Evolutionary conservation across 2,329 filamentous ascomycete species (phyloP).

Genomic region (Colletotrichum salicis): DNA sequence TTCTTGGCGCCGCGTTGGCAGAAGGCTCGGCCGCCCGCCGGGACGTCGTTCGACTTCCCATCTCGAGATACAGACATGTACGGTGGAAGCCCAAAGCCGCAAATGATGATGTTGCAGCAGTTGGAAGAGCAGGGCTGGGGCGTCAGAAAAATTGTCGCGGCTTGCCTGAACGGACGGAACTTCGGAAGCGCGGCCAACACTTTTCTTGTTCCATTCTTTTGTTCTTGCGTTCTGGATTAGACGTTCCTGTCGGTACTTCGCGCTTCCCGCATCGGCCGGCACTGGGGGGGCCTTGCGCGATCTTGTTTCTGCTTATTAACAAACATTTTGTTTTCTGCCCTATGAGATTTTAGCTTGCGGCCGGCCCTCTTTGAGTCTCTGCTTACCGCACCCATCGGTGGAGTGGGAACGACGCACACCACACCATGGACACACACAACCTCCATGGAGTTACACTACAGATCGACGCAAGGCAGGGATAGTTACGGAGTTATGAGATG

Average conservation of each 20-base stretch:
- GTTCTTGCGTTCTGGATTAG: neutral
- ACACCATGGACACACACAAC: neutral
- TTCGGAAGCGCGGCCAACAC: constrained; percentile 8
- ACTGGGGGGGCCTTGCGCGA: neutral
- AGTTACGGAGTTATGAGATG: neutral
- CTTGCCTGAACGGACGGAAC: neutral
- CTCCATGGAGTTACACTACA: neutral
- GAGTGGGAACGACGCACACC: too few relatives aligned
- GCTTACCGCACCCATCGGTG: neutral
- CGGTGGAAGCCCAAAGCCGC: too few relatives aligned
- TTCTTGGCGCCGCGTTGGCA: neutral
- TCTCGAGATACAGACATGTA: too few relatives aligned
- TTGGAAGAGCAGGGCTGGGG: neutral
- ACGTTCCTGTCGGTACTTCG: constrained; percentile 11
- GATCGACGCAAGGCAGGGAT: neutral
- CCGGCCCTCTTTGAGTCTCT: neutral
- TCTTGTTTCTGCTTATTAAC: neutral
- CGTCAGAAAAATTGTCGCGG: neutral
- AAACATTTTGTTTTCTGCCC: neutral
- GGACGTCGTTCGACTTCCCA: neutral
- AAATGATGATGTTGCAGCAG: neutral
- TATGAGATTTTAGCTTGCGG: neutral
- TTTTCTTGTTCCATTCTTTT: neutral
- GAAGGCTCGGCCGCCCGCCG: neutral
- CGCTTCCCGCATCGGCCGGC: constrained; percentile 20